Evolutionary conservation across 768 basidiomycete species (phyloP).

Genomic region (Suillus hirtellus): DNA sequence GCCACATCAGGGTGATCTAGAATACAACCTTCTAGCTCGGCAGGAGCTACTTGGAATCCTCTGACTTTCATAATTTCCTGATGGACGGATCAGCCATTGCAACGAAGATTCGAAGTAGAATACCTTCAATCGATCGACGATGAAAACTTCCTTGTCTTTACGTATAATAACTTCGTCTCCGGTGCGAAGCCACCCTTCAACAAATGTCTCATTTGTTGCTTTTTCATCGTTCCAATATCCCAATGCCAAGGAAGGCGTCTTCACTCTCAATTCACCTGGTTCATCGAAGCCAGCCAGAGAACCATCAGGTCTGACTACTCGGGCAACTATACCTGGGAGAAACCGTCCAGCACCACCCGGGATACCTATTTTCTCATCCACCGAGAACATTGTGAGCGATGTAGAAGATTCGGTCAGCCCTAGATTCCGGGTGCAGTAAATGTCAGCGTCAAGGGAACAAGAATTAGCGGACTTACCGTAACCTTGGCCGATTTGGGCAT

Average conservation of each 20-base stretch:
- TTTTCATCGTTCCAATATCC: slow-evolving; percentile 55
- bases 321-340: slow-evolving; percentile 55
- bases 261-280: slow-evolving; percentile 59
- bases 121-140: slow-evolving; percentile 67
- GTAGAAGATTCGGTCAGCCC: slow-evolving; percentile 72
- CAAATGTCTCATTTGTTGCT: slow-evolving; percentile 69
- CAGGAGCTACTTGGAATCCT: slow-evolving; percentile 76
- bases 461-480: slow-evolving; percentile 42
- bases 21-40: slow-evolving; percentile 68
- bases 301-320: slow-evolving; percentile 60
- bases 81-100: not conserved
- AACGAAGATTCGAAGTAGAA: not conserved
- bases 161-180: slow-evolving; percentile 65
- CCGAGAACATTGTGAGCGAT: slow-evolving; percentile 49
- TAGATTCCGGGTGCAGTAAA: slow-evolving; percentile 21
- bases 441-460: too few relatives aligned
- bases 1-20: slow-evolving; percentile 58
- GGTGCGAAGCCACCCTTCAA: slow-evolving; percentile 73
- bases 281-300: slow-evolving; percentile 54
- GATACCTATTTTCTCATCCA: slow-evolving; percentile 47
- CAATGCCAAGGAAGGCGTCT: slow-evolving; percentile 39
- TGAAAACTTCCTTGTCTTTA: slow-evolving; percentile 54
- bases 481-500: slow-evolving; percentile 63
- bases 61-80: slow-evolving; percentile 71
- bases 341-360: slow-evolving; percentile 51